Percentiles rank a stretch among this genome's conserved stretches.
Evolutionary conservation across 805 yeast genomes (phyloP).

Genomic region (Ogataea degrootiae): DNA sequence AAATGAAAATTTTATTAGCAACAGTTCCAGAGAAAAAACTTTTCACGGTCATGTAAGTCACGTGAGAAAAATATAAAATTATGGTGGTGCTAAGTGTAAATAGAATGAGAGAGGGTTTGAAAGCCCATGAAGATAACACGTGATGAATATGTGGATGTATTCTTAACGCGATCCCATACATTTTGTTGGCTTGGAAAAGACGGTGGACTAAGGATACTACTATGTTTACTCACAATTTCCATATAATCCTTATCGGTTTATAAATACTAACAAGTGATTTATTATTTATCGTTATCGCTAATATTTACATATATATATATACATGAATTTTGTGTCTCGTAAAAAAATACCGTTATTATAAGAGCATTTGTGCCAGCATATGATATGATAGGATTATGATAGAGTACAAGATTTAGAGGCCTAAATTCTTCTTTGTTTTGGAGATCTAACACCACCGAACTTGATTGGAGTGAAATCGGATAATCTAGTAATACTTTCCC

Average conservation of each 20-base stretch:
- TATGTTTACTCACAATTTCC: no score
- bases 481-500: conserved; percentile 62
- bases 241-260: no score
- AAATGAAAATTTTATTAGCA: not conserved
- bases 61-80: not conserved
- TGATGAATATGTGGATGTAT: not conserved
- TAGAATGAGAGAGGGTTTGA: not conserved
- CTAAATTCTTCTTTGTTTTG: conserved; percentile 66
- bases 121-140: not conserved
- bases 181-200: not conserved
- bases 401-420: not conserved
- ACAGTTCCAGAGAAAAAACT: not conserved
- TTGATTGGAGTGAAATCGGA: conserved; percentile 78
- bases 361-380: no score
- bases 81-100: conserved; percentile 1
- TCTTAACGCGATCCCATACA: not conserved
- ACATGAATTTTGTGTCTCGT: no score
- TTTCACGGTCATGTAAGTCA: not conserved
- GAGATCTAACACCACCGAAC: conserved; percentile 90
- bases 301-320: no score
- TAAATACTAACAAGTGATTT: no score
- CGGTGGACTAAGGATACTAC: no score
- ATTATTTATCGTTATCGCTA: no score
- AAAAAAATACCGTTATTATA: no score
- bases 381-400: no score